These are phyloP conservation scores for Noccaea caerulescens DNA, from an alignment of 345 rosid species.

Conservation along the genomic window DNA sequence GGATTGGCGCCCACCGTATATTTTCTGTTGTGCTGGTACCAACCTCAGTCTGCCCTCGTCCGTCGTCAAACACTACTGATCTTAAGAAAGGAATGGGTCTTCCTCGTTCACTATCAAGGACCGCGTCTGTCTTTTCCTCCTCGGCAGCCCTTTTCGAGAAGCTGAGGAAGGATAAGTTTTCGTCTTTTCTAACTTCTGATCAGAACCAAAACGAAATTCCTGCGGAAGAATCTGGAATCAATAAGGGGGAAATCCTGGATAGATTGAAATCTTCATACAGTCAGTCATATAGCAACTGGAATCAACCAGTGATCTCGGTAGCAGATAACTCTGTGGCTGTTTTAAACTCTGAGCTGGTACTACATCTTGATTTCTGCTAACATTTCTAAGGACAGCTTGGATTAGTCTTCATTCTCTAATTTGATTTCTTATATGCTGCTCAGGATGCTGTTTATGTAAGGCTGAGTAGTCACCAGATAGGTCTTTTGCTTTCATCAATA, in stretches of 20 bases:
- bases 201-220: slow-evolving; percentile 46
- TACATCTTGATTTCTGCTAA: slow-evolving; percentile 2
- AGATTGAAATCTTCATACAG: slow-evolving; percentile 58
- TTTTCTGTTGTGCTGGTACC: slow-evolving; percentile 96
- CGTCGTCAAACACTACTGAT: slow-evolving; percentile 50
- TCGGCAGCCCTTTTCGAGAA: slow-evolving; percentile 98
- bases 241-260: slow-evolving; percentile 51
- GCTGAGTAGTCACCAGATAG: slow-evolving; percentile 91
- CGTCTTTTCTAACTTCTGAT: slow-evolving; percentile 40
- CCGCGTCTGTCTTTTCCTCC: slow-evolving; percentile 95
- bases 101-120: slow-evolving; percentile 85
- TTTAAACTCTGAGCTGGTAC: slow-evolving; percentile 42
- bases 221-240: slow-evolving; percentile 50
- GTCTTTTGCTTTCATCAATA: slow-evolving; percentile 86
- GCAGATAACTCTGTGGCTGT: slow-evolving; percentile 37
- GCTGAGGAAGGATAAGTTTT: slow-evolving; percentile 64
- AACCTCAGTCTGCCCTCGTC: slow-evolving; percentile 73
- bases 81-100: slow-evolving; percentile 60
- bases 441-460: slow-evolving; percentile 77
- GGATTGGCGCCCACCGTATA: slow-evolving; percentile 90
- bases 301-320: slow-evolving; percentile 32
- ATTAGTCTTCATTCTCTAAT: slow-evolving; percentile 36
- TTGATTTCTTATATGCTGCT: slow-evolving; percentile 16
- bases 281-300: slow-evolving; percentile 40
- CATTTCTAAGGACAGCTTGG: neutral